Evolutionary conservation across 345 rosid genomes (phyloP).

Genomic region (Eucalyptus sideroxylon): DNA sequence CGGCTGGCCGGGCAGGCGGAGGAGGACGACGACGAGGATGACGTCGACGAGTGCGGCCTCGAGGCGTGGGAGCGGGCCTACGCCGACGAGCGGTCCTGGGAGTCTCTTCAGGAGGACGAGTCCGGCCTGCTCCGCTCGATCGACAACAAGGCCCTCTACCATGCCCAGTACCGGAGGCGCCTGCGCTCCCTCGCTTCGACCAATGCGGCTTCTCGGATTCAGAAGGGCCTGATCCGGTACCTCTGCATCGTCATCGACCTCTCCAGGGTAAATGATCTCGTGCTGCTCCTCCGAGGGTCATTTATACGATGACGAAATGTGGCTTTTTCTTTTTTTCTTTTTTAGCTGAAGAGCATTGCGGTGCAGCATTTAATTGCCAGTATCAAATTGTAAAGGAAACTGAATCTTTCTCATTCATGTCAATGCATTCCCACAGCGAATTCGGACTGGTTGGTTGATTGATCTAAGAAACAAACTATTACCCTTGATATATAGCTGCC

Average conservation of each 20-base stretch:
- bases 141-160: slow-evolving; percentile 53
- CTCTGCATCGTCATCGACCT: slow-evolving; percentile 78
- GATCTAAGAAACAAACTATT: not conserved
- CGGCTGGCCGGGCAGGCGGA: slow-evolving; percentile 27
- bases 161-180: slow-evolving; percentile 62
- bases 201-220: slow-evolving; percentile 54
- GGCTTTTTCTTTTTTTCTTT: not conserved
- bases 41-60: slow-evolving; percentile 33
- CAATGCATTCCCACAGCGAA: not conserved
- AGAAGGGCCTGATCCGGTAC: slow-evolving; percentile 90
- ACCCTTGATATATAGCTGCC: not conserved
- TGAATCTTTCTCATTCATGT: not conserved
- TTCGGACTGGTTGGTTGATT: not conserved
- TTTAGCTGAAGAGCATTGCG: not conserved
- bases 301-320: not conserved
- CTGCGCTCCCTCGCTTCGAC: slow-evolving; percentile 57
- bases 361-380: not conserved
- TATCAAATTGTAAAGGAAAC: not conserved
- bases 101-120: slow-evolving; percentile 82
- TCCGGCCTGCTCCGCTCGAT: slow-evolving; percentile 72
- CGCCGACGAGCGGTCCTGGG: slow-evolving; percentile 84
- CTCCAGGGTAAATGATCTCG: slow-evolving; percentile 42
- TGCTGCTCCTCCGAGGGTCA: not conserved
- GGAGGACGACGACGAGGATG: slow-evolving; percentile 60
- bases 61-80: slow-evolving; percentile 79